Evolutionary conservation across 2,329 filamentous ascomycete species (phyloP), one percentile per base, ranked within the genome.

Genomic region (Pseudogymnoascus sp.): DNA sequence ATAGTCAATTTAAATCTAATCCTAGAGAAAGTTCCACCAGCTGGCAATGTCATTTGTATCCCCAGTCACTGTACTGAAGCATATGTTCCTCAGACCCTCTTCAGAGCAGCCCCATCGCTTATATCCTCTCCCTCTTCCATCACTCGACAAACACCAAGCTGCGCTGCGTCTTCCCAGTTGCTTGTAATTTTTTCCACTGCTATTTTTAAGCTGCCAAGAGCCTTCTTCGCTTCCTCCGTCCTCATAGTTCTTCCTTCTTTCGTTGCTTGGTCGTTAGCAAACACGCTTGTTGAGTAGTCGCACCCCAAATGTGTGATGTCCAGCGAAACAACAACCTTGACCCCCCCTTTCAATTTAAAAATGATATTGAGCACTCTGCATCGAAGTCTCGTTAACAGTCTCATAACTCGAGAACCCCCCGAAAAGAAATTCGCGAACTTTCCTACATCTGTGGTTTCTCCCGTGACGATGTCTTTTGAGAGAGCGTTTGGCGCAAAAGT

Each of bases 371-470:
- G 61, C 3, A 39, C 60, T 49, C 64, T 66, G 25, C 68, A 69
- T 12, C 39, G 58, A 8, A 72, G 55, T 12, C 61, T 62, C 5
- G 36, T 60, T 11, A 72, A 58, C 19, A 64, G 62, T 14, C 12
- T 58, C 66, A 72, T 67, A 8, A 72, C 36, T 3, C 30, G 35
- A 9, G 68, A 64, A 4, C 39, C 33, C 7, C 62, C 45, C 55
- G 61, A 65, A 2, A 72, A 62, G 42, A 70, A 71, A 60, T 70
- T 66, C 0, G 67, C 64, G 38, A 71, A 72, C 3, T 64, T 66
- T 11, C 66, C 59, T 2, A 64, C 62, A 36, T 62, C 58, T 6
- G 5, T 5, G 11, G 71, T 62, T 19, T 59, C 7, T 8, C 66
- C 66, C 0, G 64, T 4, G 4, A 63, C 64, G 0, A 63, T 66